Percentiles rank a stretch among this genome's conserved stretches.
phyloP scores from a whole-genome alignment of 2,329 filamentous ascomycete genomes.

The Penicillium sp. region DNA sequence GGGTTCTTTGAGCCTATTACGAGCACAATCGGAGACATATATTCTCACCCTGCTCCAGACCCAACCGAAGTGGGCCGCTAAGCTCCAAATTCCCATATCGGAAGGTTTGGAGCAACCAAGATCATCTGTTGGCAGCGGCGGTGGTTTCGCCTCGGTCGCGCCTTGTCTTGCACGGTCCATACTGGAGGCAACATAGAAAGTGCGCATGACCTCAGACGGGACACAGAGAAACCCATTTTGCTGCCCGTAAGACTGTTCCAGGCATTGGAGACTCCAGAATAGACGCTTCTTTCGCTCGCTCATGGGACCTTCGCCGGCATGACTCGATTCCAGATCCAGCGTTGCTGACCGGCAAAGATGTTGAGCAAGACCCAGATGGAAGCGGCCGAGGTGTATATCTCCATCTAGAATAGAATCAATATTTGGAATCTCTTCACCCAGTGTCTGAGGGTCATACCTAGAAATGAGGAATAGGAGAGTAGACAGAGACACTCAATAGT shows the following conservation, averaged over 20 bases:
- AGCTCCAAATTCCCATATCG: slow-evolving; percentile 52
- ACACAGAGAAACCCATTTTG: slow-evolving; percentile 45
- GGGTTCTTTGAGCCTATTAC: slow-evolving; percentile 48
- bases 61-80: slow-evolving; percentile 50
- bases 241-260: slow-evolving; percentile 51
- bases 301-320: slow-evolving; percentile 33
- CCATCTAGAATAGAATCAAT: slow-evolving; percentile 40
- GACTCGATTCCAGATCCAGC: slow-evolving; percentile 45
- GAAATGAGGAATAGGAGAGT: slow-evolving; percentile 50
- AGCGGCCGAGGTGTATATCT: slow-evolving; percentile 49
- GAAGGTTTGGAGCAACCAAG: slow-evolving; percentile 40
- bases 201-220: slow-evolving; percentile 42
- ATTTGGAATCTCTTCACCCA: neutral
- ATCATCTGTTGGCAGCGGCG: slow-evolving; percentile 45
- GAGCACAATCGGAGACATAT: slow-evolving; percentile 50
- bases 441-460: slow-evolving; percentile 36
- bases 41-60: slow-evolving; percentile 47
- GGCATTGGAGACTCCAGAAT: slow-evolving; percentile 52
- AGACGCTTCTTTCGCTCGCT: slow-evolving; percentile 49
- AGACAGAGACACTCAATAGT: slow-evolving; percentile 53
- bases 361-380: slow-evolving; percentile 50
- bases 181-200: slow-evolving; percentile 25
- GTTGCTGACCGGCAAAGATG: slow-evolving; percentile 52
- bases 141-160: slow-evolving; percentile 34
- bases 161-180: slow-evolving; percentile 17